Evolutionary conservation across 805 yeast genomes (phyloP).

Genomic region (Nakazawaea ambrosiae): DNA sequence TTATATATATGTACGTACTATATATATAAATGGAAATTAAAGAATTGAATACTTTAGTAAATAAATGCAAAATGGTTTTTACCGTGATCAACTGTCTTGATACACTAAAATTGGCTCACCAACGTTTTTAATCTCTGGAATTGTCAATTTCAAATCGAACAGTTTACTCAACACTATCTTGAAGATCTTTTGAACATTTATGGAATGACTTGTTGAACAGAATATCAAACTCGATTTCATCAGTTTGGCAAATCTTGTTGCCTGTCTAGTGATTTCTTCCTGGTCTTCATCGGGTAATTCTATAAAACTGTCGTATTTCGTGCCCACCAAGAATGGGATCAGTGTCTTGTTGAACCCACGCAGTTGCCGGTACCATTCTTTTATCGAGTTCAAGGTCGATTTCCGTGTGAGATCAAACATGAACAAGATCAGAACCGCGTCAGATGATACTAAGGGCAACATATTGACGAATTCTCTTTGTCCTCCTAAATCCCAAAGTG

Average conservation of each 20-base stretch:
- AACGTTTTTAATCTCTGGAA: slow-evolving; percentile 74
- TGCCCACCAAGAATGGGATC: slow-evolving; percentile 85
- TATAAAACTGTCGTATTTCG: slow-evolving; percentile 84
- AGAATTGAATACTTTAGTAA: no score
- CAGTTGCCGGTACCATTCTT: slow-evolving; percentile 93
- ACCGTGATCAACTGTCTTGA: slow-evolving; percentile 19
- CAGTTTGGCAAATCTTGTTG: slow-evolving; percentile 78
- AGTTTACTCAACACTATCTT: slow-evolving; percentile 87
- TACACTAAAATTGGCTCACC: slow-evolving; percentile 93
- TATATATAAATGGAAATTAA: no score
- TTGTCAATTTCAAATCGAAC: slow-evolving; percentile 73
- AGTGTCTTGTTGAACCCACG: slow-evolving; percentile 87
- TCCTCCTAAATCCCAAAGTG: slow-evolving; percentile 96
- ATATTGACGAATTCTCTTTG: slow-evolving; percentile 91
- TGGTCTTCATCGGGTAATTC: slow-evolving; percentile 77
- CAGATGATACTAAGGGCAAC: slow-evolving; percentile 88
- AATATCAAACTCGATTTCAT: slow-evolving; percentile 83
- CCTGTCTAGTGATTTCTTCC: slow-evolving; percentile 73
- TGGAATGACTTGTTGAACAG: slow-evolving; percentile 87
- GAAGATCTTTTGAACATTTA: slow-evolving; percentile 89
- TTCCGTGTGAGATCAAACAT: slow-evolving; percentile 87
- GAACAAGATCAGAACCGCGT: slow-evolving; percentile 85
- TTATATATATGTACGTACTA: no score
- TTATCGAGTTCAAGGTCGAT: slow-evolving; percentile 77
- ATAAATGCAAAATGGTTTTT: slow-evolving; percentile 4